Evolutionary conservation across 352 stramenopile genomes (phyloP), one percentile per base, ranked within the genome.

Genomic region (Globisporangium alternatum): DNA sequence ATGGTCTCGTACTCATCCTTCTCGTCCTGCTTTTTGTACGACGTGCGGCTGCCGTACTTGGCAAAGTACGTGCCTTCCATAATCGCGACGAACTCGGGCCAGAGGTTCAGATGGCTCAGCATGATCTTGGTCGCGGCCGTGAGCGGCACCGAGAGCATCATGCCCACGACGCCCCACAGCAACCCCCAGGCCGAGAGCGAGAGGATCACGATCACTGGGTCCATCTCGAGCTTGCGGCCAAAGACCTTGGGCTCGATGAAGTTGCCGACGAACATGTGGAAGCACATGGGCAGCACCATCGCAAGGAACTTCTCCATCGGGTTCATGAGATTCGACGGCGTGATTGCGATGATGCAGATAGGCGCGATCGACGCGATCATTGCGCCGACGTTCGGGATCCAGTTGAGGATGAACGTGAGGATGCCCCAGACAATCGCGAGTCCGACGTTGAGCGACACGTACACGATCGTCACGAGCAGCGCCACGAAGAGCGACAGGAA

Each of bases 241-340:
- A 96, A 93, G 13, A 96, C 86, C 58, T 92, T 93, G 19, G 87
- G 87, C 64, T 96, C 87, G 52, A 96, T 89, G 54, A 96, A 96
- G 66, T 94, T 96, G 39, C 87, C 87, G 17, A 94, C 84, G 64
- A 96, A 94, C 80, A 91, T 90, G 78, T 96, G 87, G 66, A 96
- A 94, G 62, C 78, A 91, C 83, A 93, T 94, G 8, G 87, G 87
- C 58, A 96, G 66, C 33, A 80, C 67, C 68, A 96, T 90, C 7
- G 87, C 87, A 25, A 96, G 56, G 67, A 96, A 92, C 71, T 96
- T 96, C 62, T 96, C 85, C 85, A 96, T 94, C 19, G 85, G 83
- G 66, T 90, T 94, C 87, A 96, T 96, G 28, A 96, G 53, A 33
- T 91, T 72, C 22, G 74, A 76, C 15, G 87, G 87, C 25, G 87